phyloP scores from a whole-genome alignment of 73 alveolate genomes.

The Paramecium octaurelia region DNA sequence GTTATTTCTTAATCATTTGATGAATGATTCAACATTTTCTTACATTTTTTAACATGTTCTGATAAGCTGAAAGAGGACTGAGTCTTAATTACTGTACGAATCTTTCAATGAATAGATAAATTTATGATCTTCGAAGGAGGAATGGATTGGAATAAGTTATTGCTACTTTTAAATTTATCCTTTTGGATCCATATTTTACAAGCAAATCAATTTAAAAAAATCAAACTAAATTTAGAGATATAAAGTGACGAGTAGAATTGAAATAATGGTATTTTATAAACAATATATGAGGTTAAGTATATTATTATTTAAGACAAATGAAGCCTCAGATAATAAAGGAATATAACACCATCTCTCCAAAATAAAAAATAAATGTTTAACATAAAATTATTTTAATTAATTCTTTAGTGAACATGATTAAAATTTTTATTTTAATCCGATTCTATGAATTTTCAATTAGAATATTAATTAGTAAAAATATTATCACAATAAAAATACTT shows the following conservation, averaged over 20 bases:
- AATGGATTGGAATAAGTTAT: neutral
- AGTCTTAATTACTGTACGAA: neutral
- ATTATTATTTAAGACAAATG: too few relatives aligned
- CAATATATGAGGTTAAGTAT: too few relatives aligned
- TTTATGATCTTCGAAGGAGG: neutral
- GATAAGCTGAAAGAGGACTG: neutral
- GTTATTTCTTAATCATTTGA: neutral
- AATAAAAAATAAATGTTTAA: too few relatives aligned
- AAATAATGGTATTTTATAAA: too few relatives aligned
- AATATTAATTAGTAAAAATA: too few relatives aligned
- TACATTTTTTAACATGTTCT: neutral
- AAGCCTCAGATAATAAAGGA: too few relatives aligned
- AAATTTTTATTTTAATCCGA: too few relatives aligned
- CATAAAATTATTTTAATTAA: too few relatives aligned
- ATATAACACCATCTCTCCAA: too few relatives aligned
- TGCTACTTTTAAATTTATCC: neutral
- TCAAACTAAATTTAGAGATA: neutral
- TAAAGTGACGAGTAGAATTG: neutral
- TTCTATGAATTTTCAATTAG: too few relatives aligned
- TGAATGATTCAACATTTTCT: neutral
- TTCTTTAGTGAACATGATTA: too few relatives aligned
- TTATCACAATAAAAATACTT: too few relatives aligned
- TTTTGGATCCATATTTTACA: neutral
- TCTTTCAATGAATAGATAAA: neutral
- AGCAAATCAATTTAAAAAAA: neutral